Evolutionary conservation across 352 stramenopile genomes (phyloP).

Genomic region (Blastocystis sp.): DNA sequence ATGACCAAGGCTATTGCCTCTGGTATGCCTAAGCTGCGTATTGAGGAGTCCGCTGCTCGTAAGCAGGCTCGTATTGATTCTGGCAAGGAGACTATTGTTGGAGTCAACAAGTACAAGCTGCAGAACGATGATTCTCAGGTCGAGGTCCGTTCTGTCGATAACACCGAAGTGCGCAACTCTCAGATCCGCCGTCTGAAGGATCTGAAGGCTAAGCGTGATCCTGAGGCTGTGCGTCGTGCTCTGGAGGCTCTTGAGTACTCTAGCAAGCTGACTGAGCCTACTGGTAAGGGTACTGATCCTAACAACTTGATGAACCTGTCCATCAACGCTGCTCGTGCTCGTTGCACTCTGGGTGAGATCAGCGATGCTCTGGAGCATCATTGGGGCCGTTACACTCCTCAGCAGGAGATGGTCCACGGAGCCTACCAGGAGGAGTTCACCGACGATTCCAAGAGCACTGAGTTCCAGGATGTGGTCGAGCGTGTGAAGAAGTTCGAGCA

Average conservation of each 20-base stretch:
- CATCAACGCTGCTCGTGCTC: slow-evolving; percentile 79
- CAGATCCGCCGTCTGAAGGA: slow-evolving; percentile 79
- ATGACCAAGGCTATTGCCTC: slow-evolving; percentile 93
- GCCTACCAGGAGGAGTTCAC: slow-evolving; percentile 75
- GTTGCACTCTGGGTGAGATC: slow-evolving; percentile 88
- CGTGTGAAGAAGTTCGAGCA: slow-evolving; percentile 84
- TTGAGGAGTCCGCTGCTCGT: slow-evolving; percentile 88
- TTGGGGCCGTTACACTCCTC: slow-evolving; percentile 85
- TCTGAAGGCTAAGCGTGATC: slow-evolving; percentile 78
- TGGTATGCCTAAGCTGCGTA: slow-evolving; percentile 86
- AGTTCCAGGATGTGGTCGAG: slow-evolving; percentile 80
- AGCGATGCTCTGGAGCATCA: slow-evolving; percentile 82
- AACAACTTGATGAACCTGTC: slow-evolving; percentile 86
- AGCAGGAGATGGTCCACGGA: slow-evolving; percentile 73
- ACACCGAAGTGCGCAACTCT: slow-evolving; percentile 78
- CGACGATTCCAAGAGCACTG: slow-evolving; percentile 67
- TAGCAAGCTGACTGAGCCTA: slow-evolving; percentile 71
- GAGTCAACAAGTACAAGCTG: slow-evolving; percentile 90
- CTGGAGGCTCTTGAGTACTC: slow-evolving; percentile 70
- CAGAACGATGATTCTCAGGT: slow-evolving; percentile 76
- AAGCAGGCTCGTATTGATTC: slow-evolving; percentile 90
- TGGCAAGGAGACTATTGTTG: slow-evolving; percentile 84
- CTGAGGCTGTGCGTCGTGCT: slow-evolving; percentile 70
- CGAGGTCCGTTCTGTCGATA: slow-evolving; percentile 85
- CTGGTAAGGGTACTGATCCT: slow-evolving; percentile 74